These are phyloP conservation scores for Saturnispora serradocipensis DNA, from an alignment of 805 yeast genomes.

Conservation along the genomic window DNA sequence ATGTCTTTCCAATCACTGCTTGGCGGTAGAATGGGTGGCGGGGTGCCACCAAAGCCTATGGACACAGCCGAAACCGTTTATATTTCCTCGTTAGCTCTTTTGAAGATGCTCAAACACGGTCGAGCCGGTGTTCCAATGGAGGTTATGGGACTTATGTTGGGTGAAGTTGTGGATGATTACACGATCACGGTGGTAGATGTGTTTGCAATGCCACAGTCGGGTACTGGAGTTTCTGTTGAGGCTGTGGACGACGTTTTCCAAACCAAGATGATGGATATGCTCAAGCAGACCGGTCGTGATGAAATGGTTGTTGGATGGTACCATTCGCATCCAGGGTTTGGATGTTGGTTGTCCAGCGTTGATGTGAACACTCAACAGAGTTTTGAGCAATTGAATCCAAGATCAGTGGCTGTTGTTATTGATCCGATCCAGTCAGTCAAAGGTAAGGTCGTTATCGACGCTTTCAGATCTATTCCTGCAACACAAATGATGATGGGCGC, in stretches of 20 bases:
- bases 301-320: constrained; percentile 99
- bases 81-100: constrained; percentile 87
- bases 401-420: constrained; percentile 97
- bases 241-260: constrained; percentile 99
- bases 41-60: constrained; percentile 49
- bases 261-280: constrained; percentile 99
- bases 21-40: constrained; percentile 30
- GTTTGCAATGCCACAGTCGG: constrained; percentile 97
- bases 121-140: constrained; percentile 80
- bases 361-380: constrained; percentile 98
- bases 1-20: constrained; percentile 25
- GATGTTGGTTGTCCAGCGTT: constrained; percentile 98
- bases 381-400: constrained; percentile 86
- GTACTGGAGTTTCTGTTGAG: constrained; percentile 97
- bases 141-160: constrained; percentile 96
- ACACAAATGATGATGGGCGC: constrained; percentile 89
- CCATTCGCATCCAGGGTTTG: constrained; percentile 98
- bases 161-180: constrained; percentile 94
- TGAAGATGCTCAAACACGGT: constrained; percentile 97
- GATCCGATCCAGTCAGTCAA: constrained; percentile 98
- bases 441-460: constrained; percentile 98
- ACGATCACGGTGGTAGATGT: constrained; percentile 97
- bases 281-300: constrained; percentile 97
- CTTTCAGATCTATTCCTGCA: constrained; percentile 88
- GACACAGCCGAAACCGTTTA: constrained; percentile 96